Conservation (phyloP, 129 eudicot species). For the Gnaphalium uliginosum region DNA sequence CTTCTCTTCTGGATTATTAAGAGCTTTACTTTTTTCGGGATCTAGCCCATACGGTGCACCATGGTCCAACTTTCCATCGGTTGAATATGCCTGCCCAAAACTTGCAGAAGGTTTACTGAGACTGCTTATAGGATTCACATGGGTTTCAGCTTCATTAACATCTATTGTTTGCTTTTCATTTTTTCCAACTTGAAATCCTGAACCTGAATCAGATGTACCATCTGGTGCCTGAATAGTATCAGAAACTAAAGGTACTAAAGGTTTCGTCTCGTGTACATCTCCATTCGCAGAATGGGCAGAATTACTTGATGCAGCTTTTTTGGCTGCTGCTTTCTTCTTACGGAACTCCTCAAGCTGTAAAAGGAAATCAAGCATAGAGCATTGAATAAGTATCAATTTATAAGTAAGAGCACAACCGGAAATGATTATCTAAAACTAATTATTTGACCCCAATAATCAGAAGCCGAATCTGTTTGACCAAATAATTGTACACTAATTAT, state of each 20-base stretch:
- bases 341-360: constrained; percentile 93
- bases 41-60: constrained; percentile 33
- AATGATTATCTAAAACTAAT: background rate
- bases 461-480: background rate
- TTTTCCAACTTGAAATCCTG: constrained; percentile 28
- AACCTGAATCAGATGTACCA: constrained; percentile 41
- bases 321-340: constrained; percentile 86
- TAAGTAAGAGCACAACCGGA: background rate
- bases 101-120: constrained; percentile 29
- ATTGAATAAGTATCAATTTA: background rate
- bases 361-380: constrained; percentile 9
- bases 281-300: constrained; percentile 50
- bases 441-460: background rate
- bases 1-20: constrained; percentile 25
- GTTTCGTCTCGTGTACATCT: constrained; percentile 40
- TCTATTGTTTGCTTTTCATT: constrained; percentile 35
- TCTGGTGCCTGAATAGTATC: constrained; percentile 38
- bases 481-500: background rate
- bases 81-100: constrained; percentile 25
- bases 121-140: constrained; percentile 33
- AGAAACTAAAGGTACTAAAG: constrained; percentile 50
- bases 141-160: constrained; percentile 29
- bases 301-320: constrained; percentile 49
- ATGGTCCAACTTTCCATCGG: constrained; percentile 28
- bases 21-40: constrained; percentile 15